Evolutionary conservation across 345 rosid genomes (phyloP), one percentile per base, ranked within the genome.

Genomic region (Psidium guajava): DNA sequence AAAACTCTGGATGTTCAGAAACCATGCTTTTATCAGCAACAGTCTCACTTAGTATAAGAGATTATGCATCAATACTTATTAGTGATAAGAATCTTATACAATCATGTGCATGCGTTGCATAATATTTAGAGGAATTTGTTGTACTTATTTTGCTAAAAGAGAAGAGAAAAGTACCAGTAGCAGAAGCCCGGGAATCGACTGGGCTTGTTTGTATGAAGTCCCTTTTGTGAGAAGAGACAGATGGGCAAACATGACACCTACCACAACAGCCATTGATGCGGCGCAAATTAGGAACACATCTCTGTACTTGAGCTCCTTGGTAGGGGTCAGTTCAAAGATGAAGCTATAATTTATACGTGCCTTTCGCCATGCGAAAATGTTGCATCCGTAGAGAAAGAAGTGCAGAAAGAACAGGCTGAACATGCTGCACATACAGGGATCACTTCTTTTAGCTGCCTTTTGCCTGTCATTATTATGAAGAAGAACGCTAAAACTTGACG

Each of bases 311-410:
- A 98, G 96, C 89, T 94, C 99, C 91, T 93, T 94, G 47, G 90
- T 87, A 1, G 95, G 94, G 25, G 91, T 89, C 83, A 94, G 89
- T 92, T 96, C 99, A 77, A 98, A 94, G 82, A 98, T 98, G 93
- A 96, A 96, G 90, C 93, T 91, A 83, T 98, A 95, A 86, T 98
- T 98, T 55, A 98, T 94, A 59, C 99, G 95, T 32, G 99, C 90
- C 88, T 94, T 96, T 90, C 93, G 91, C 99, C 99, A 98, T 91
- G 95, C 87, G 87, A 95, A 94, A 87, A 94, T 94, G 92, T 96
- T 95, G 94, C 99, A 96, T 54, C 99, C 99, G 69, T 96, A 98
- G 44, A 98, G 87, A 86, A 98, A 96, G n/a, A 95, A 90, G 87
- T 98, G 99, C 54, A 98, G 93, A 86, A 96, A 96, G 92, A 95